Conservation (phyloP, 2,329 filamentous ascomycete genomes). For the Dactylellina leptospora region DNA sequence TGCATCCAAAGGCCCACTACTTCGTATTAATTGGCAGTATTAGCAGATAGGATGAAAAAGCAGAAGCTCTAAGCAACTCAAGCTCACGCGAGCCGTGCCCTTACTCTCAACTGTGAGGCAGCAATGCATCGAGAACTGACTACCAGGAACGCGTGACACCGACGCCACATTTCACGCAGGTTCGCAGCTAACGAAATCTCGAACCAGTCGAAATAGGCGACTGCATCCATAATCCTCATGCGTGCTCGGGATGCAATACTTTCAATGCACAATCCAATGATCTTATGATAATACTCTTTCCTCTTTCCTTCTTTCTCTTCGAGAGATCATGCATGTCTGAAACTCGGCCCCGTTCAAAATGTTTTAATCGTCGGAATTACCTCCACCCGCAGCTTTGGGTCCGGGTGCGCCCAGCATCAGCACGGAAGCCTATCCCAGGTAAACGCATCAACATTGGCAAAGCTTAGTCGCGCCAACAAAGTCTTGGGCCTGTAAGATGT, state of each 20-base stretch:
- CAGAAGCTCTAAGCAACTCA: neutral
- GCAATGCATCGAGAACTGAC: neutral
- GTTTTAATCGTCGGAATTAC: neutral
- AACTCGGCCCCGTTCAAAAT: too few species aligned
- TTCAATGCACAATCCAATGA: neutral
- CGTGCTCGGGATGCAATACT: neutral
- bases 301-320: too few species aligned
- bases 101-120: constrained; percentile 4
- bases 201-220: constrained; percentile 8
- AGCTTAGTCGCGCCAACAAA: constrained; percentile 17
- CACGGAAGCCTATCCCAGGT: neutral
- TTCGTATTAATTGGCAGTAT: too few species aligned
- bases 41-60: too few species aligned
- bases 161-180: constrained; percentile 9
- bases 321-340: too few species aligned
- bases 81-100: neutral
- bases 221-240: neutral
- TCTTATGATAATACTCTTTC: too few species aligned
- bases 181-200: neutral
- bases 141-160: constrained; percentile 12
- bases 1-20: neutral
- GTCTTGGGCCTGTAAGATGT: constrained; percentile 35
- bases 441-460: constrained; percentile 20
- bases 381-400: constrained; percentile 10
- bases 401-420: neutral